These are phyloP conservation scores for Diplodia scrobiculata DNA, from an alignment of 2,329 filamentous ascomycete species.

Conservation along the genomic window DNA sequence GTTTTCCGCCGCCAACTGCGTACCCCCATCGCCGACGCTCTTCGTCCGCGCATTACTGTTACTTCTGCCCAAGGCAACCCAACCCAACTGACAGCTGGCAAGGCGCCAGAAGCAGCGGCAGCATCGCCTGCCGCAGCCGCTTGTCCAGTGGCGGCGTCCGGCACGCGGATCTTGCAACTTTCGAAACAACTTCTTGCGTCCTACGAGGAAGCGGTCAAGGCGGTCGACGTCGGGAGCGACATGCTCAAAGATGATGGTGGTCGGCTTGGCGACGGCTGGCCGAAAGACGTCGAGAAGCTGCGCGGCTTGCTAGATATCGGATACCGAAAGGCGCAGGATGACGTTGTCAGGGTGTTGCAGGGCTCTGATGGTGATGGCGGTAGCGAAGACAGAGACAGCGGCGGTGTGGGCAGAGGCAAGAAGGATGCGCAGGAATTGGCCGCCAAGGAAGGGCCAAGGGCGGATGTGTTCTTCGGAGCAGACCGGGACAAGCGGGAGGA, in stretches of 20 bases:
- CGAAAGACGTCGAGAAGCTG: slow-evolving; percentile 35
- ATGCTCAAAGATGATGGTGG: background rate
- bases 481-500: slow-evolving; percentile 14
- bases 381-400: background rate
- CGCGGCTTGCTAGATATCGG: slow-evolving; percentile 36
- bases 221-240: background rate
- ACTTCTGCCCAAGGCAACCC: background rate
- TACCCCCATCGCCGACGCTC: background rate
- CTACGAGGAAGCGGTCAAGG: background rate
- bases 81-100: background rate
- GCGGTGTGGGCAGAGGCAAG: background rate
- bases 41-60: background rate
- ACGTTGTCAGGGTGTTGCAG: slow-evolving; percentile 38
- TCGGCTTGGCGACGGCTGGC: slow-evolving; percentile 32
- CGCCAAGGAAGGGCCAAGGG: background rate
- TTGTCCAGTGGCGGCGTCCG: background rate
- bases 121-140: background rate
- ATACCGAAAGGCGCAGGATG: slow-evolving; percentile 37
- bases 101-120: background rate
- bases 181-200: slow-evolving; percentile 8
- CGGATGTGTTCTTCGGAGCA: slow-evolving; percentile 25
- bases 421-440: background rate
- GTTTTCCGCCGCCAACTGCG: slow-evolving; percentile 3
- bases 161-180: background rate
- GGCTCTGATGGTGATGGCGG: background rate